Evolutionary conservation across 805 yeast species (phyloP), one percentile per base, ranked within the genome.

Genomic region (Yarrowia sp.): DNA sequence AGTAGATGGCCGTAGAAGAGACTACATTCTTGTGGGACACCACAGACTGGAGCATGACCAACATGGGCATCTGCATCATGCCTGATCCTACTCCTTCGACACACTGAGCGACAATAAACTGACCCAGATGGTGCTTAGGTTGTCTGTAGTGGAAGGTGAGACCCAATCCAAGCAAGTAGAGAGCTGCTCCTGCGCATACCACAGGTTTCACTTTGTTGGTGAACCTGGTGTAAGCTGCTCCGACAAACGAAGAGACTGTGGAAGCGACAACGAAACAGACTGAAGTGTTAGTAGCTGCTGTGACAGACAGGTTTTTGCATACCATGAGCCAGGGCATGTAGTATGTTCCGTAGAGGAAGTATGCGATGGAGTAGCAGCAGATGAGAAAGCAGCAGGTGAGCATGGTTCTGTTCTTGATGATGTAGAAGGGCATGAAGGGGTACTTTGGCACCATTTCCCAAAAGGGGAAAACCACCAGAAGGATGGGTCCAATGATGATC

Each of bases 41-140:
- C 66, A 82, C 78, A 0, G 89, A 78, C 71, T 83, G 85, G 67
- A 84, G 80, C 44, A 88, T 81, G 5, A 84, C 84, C 71, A 84
- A 87, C 12, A 85, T 79, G 9, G 87, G 80, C 70, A 85, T 85
- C 14, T 88, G 84, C 78, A 87, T 85, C 73, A 87, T 82, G 19
- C 90, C 90, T 51, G 89, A 89, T 70, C 90, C 92, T 65, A 88
- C 80, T 69, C 92, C 92, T 67, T 86, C 74, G 19, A 88, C 71
- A 72, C 86, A 82, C 67, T 84, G 79, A 6, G 87, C 82, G 14
- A 87, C 92, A 72, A 88, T 83, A 64, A 87, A 78, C 68, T 91
- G 91, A 49, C 78, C 69, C 44, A 78, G 76, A 30, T 84, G 79
- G 36, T 76, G 73, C 63, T 75, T 79, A 43, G 85, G 85, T 30